Evolutionary conservation across 2,329 filamentous ascomycete species (phyloP), one percentile per base, ranked within the genome.

Genomic region (Aspergillus pseudoviridinutans): DNA sequence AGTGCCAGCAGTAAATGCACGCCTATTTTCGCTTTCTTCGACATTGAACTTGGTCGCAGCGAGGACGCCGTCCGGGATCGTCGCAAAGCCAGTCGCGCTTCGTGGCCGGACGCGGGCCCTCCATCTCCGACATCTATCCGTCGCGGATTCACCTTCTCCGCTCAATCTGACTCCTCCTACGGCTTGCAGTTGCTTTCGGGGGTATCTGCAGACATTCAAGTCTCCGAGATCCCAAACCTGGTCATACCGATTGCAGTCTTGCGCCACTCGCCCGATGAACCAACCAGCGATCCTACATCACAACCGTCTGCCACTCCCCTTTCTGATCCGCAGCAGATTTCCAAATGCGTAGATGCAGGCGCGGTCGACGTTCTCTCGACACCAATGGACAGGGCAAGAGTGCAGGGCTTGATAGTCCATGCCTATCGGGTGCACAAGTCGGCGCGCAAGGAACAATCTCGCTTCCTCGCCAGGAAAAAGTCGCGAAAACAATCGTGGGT

Each of bases 401-500:
- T 93, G 51, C 87, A 90, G 58, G 87, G 87, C 29, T 80, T 96
- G 52, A 87, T 90, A 59, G 86, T 94, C 17, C 91, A 93, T 71
- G 91, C 90, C 49, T 96, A 95, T 76, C 87, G 89, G 66, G 86
- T 88, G 50, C 88, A 90, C 68, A 90, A 90, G 72, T 87, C 92
- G 66, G 88, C 89, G 24, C 81, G 84, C 35, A 86, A 84, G 67
- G 89, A 92, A 67, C 87, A 91, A 68, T 83, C 88, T 58, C 84
- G 86, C 20, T 82, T 92, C 60, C 71, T 92, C 56, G 88, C 89
- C 58, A 80, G 88, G 58, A 88, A 88, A 68, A 86, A 88, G 64
- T 86, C 87, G 49, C 84, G 92, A 55, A 95, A 95, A 74, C 85
- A 91, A 54, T 96, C 92, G 0, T 96, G 92, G 92, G 91, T 96